These are phyloP conservation scores for Trametes cingulata DNA, from an alignment of 768 basidiomycete genomes.

Conservation along the genomic window DNA sequence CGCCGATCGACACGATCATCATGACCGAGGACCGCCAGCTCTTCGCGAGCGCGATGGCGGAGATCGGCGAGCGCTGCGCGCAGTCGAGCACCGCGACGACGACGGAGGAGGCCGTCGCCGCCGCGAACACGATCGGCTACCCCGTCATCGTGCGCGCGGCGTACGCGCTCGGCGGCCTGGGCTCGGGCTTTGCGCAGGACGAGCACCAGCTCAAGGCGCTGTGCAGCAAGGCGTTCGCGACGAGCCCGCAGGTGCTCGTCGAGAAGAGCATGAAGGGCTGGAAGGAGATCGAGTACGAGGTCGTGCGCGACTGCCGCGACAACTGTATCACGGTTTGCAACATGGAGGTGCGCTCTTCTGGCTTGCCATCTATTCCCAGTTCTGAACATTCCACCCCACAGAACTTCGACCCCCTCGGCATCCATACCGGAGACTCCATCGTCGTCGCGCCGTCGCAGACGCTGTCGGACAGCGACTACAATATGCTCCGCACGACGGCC, in stretches of 20 bases:
- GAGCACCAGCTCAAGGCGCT: slow-evolving; percentile 86
- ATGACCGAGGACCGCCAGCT: slow-evolving; percentile 95
- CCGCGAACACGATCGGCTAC: slow-evolving; percentile 85
- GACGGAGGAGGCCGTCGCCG: slow-evolving; percentile 76
- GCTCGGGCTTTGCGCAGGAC: slow-evolving; percentile 94
- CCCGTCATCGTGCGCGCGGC: slow-evolving; percentile 97
- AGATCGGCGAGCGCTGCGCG: slow-evolving; percentile 95
- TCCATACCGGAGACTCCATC: slow-evolving; percentile 98
- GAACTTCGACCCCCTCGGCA: slow-evolving; percentile 99
- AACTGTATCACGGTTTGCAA: slow-evolving; percentile 99
- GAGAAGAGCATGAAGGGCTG: slow-evolving; percentile 99
- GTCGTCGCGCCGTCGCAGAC: slow-evolving; percentile 98
- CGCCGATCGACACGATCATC: slow-evolving; percentile 96
- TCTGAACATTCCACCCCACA: slow-evolving; percentile 33
- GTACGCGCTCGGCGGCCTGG: slow-evolving; percentile 93
- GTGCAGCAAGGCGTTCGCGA: slow-evolving; percentile 94
- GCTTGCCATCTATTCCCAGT: background rate
- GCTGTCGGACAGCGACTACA: slow-evolving; percentile 97
- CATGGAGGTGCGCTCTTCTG: slow-evolving; percentile 83
- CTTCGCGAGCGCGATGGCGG: slow-evolving; percentile 91
- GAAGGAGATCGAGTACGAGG: slow-evolving; percentile 99
- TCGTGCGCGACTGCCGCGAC: slow-evolving; percentile 94
- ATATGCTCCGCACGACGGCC: slow-evolving; percentile 98
- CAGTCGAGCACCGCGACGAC: slow-evolving; percentile 88
- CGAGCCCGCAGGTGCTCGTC: slow-evolving; percentile 96